Evolutionary conservation across 495 filamentous ascomycete species (phyloP), one percentile per base, ranked within the genome.

Genomic region (Diplogelasinospora grovesii): DNA sequence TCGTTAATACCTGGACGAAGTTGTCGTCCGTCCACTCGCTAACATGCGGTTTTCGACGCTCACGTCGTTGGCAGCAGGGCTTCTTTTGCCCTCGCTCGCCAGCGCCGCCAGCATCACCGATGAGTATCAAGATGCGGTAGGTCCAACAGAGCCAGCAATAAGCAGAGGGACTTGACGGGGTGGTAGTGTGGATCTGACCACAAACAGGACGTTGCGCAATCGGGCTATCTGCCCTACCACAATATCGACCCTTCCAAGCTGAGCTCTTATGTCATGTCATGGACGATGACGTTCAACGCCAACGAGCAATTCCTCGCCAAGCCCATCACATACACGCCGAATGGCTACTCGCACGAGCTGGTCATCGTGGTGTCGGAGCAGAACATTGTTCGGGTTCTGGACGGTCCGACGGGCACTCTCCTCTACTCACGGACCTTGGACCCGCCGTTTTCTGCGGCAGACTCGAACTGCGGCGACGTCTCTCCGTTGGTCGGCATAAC

Each of bases 191-290:
- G n/a, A n/a, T n/a, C n/a, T n/a, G n/a, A n/a, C n/a, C n/a, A n/a
- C 11, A 32, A 9, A 24, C 24, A 45, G 41, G 66, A 70, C 45
- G 46, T 54, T 22, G 49, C 54, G 2, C 66, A 67, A 45, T 63
- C 62, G 7, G 64, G 65, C 7, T 70, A 70, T 41, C 52, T 66
- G 5, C 45, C 50, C 22, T 68, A 66, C 43, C 64, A 69, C 38
- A 70, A 70, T 39, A 61, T 70, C 48, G 56, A 70, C 36, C 66
- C 65, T 3, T 43, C 52, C 4, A 52, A 57, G 22, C 48, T 70
- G n/a, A 51, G 47, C 9, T 43, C 33, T 13, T 65, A 64, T 43
- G 54, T 57, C 23, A 22, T 48, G 10, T 38, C 55, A 8, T 70
- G 57, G 56, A 31, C n/a, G 4, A 13, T 15, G 2, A 34, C 28